Conservation (phyloP, 768 basidiomycete genomes). For the Termitomyces sp. region DNA sequence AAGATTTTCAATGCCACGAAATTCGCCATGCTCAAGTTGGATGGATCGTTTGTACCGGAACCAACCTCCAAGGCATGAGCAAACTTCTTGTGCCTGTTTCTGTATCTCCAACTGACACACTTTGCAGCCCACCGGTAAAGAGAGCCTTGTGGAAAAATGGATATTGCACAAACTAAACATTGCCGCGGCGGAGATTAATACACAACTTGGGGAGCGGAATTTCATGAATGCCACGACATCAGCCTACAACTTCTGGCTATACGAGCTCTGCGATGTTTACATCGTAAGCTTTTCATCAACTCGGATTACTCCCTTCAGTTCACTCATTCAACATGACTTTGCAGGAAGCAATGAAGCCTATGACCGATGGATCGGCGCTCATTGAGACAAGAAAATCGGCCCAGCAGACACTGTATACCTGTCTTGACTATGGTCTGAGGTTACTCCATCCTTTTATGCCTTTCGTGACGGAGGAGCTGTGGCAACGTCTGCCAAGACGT, state of each 20-base stretch:
- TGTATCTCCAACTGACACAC: conserved; percentile 5
- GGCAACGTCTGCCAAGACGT: conserved; percentile 91
- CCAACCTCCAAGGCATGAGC: conserved; percentile 68
- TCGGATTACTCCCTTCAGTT: not conserved
- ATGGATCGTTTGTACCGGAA: conserved; percentile 74
- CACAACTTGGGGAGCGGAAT: conserved; percentile 69
- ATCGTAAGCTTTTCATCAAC: conserved; percentile 52
- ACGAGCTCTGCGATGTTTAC: conserved; percentile 99
- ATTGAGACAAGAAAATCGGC: conserved; percentile 66
- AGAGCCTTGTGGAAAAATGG: conserved; percentile 93
- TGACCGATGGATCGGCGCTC: conserved; percentile 78
- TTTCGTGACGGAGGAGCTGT: conserved; percentile 96
- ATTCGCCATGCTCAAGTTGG: conserved; percentile 98
- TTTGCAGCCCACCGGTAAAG: conserved; percentile 75
- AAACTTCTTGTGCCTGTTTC: conserved; percentile 6
- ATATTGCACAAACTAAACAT: conserved; percentile 90
- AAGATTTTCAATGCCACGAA: conserved; percentile 99
- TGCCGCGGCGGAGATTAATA: conserved; percentile 73
- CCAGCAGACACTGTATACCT: conserved; percentile 94
- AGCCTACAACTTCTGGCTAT: conserved; percentile 93
- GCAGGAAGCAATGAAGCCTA: conserved; percentile 98
- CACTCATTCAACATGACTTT: conserved; percentile 1
- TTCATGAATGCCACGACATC: conserved; percentile 89
- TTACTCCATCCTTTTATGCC: conserved; percentile 99
- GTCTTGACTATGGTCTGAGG: conserved; percentile 84